Conservation (phyloP, 305 asterid genomes). For the Fraxinus velutina region DNA sequence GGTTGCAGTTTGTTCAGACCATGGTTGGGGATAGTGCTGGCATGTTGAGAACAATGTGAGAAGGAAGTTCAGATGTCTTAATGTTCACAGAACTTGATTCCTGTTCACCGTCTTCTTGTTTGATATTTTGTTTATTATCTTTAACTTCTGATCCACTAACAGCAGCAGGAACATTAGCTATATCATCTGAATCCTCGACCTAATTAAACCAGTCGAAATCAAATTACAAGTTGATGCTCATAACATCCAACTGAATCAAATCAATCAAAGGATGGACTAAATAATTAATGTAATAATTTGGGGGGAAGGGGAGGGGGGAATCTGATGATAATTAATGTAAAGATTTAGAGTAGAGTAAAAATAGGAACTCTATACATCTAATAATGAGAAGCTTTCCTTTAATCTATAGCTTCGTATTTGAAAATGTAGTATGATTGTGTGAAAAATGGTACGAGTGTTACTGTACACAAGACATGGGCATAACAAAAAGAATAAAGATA, state of each 20-base stretch:
- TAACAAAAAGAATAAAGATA: too few relatives aligned
- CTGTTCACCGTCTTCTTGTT: slow-evolving; percentile 38
- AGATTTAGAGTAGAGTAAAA: slow-evolving; percentile 1
- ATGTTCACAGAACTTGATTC: slow-evolving; percentile 56
- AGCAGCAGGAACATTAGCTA: slow-evolving; percentile 60
- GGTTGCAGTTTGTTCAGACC: slow-evolving; percentile 47
- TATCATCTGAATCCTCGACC: slow-evolving; percentile 87
- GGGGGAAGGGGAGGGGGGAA: not conserved
- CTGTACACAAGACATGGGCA: slow-evolving; percentile 20
- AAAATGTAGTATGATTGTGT: slow-evolving; percentile 20
- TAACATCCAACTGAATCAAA: slow-evolving; percentile 16
- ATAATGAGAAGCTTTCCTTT: slow-evolving; percentile 7
- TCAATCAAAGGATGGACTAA: not conserved
- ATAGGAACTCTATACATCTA: slow-evolving; percentile 3
- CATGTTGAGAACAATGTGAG: slow-evolving; percentile 85
- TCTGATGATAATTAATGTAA: not conserved
- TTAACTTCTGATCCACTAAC: slow-evolving; percentile 46
- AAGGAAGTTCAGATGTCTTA: slow-evolving; percentile 75
- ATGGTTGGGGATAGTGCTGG: slow-evolving; percentile 97
- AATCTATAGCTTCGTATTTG: slow-evolving; percentile 13
- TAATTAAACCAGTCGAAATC: slow-evolving; percentile 42
- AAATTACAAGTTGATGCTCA: slow-evolving; percentile 23
- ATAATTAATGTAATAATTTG: not conserved
- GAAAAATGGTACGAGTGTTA: slow-evolving; percentile 6
- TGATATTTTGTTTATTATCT: slow-evolving; percentile 41